phyloP scores from a whole-genome alignment of 192 early-diverging fungal species.

The Coemansia sp. region DNA sequence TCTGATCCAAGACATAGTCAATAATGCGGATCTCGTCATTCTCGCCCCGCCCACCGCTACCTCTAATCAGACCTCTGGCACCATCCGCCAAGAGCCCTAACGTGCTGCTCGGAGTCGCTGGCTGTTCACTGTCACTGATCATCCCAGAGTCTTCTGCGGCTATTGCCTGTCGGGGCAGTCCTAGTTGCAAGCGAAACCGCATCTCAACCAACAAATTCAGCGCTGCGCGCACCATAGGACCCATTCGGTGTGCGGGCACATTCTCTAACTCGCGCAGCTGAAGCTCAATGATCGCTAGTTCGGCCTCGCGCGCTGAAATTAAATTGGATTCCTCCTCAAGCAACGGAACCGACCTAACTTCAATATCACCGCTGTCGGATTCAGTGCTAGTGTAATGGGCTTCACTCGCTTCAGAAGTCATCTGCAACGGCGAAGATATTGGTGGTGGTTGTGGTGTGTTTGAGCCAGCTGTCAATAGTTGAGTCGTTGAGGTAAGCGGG shows the following conservation, averaged over 20 bases:
- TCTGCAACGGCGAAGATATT: background rate
- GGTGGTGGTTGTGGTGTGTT: background rate
- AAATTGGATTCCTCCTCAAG: background rate
- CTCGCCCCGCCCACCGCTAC: conserved; percentile 18
- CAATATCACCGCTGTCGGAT: background rate
- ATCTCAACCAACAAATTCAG: conserved; percentile 52
- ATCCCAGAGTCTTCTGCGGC: background rate
- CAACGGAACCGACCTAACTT: background rate
- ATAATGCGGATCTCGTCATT: conserved; percentile 39
- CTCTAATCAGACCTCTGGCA: conserved; percentile 4
- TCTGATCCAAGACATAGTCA: conserved; percentile 47
- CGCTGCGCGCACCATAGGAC: conserved; percentile 52
- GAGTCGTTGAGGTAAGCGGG: conserved; percentile 13
- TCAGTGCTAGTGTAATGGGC: background rate
- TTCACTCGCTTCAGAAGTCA: background rate
- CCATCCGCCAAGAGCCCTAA: background rate
- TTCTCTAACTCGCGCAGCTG: conserved; percentile 48
- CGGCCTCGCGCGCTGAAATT: conserved; percentile 36
- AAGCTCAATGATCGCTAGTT: conserved; percentile 52
- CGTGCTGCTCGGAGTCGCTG: background rate
- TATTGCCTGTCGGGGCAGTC: conserved; percentile 25
- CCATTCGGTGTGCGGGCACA: conserved; percentile 40
- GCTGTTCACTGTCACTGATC: background rate
- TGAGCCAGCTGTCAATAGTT: background rate
- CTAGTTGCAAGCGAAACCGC: conserved; percentile 53